Evolutionary conservation across 169 alveolate species (phyloP).

Genomic region (Plasmodium vinckei): DNA sequence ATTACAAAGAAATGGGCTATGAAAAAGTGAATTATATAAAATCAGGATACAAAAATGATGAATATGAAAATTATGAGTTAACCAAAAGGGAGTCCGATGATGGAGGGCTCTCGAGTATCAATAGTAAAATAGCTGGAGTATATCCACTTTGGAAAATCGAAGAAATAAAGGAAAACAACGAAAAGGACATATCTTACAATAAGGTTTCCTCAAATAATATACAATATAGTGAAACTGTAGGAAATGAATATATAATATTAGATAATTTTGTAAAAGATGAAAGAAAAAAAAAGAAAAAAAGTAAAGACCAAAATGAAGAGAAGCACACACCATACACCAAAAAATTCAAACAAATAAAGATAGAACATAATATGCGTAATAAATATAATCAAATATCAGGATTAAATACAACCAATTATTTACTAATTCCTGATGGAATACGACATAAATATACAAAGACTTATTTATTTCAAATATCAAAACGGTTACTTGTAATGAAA

Average conservation of each 20-base stretch:
- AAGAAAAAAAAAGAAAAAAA: slow-evolving; percentile 1
- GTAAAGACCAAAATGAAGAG: neutral
- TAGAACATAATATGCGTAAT: neutral
- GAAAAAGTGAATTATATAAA: neutral
- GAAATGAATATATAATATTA: slow-evolving; percentile 5
- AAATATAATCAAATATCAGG: slow-evolving; percentile 47
- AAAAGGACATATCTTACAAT: neutral
- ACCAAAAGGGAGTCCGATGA: neutral
- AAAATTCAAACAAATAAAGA: neutral
- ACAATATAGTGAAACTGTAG: slow-evolving; percentile 23
- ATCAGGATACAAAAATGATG: slow-evolving; percentile 5
- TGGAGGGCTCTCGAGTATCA: neutral
- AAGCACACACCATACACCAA: too few relatives aligned
- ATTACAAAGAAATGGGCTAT: neutral
- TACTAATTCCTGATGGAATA: slow-evolving; percentile 71
- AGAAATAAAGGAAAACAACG: slow-evolving; percentile 6
- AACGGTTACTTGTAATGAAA: slow-evolving; percentile 82
- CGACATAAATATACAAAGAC: slow-evolving; percentile 74
- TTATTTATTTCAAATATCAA: slow-evolving; percentile 74
- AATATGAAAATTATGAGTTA: neutral
- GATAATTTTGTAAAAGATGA: slow-evolving; percentile 30
- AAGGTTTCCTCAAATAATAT: slow-evolving; percentile 10
- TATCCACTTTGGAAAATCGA: slow-evolving; percentile 32
- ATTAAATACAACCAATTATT: slow-evolving; percentile 49
- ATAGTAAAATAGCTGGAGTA: slow-evolving; percentile 8